These are phyloP conservation scores for Stagonosporopsis tanaceti DNA, from an alignment of 2,329 filamentous ascomycete species.

Conservation along the genomic window DNA sequence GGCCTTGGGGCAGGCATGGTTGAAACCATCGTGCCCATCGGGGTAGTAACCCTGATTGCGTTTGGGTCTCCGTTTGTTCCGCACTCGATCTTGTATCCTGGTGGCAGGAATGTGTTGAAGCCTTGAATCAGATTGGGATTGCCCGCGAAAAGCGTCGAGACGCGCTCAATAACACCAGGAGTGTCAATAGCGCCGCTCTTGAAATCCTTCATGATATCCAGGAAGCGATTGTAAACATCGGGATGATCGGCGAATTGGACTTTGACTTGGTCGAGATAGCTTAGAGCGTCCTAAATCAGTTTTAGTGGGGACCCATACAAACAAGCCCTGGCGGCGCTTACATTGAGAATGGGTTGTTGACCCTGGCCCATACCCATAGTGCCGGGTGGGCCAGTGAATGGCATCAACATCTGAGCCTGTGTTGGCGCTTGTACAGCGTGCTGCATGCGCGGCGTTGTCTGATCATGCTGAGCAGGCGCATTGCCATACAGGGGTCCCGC, in stretches of 20 bases:
- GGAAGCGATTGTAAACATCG: slow-evolving; percentile 94
- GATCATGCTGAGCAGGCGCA: slow-evolving; percentile 67
- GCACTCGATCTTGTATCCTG: slow-evolving; percentile 95
- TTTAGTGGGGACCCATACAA: slow-evolving; percentile 14
- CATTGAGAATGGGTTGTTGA: slow-evolving; percentile 82
- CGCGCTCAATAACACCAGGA: slow-evolving; percentile 94
- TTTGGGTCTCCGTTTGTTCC: slow-evolving; percentile 93
- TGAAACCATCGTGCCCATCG: slow-evolving; percentile 94
- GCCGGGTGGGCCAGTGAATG: slow-evolving; percentile 54
- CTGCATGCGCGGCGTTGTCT: slow-evolving; percentile 67
- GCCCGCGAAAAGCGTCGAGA: slow-evolving; percentile 93
- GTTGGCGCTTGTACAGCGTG: slow-evolving; percentile 64
- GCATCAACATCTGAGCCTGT: slow-evolving; percentile 62
- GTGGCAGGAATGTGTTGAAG: slow-evolving; percentile 97
- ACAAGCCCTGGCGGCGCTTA: slow-evolving; percentile 11
- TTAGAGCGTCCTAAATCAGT: slow-evolving; percentile 73
- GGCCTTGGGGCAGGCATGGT: slow-evolving; percentile 71
- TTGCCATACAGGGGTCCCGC: slow-evolving; percentile 74
- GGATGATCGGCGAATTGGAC: slow-evolving; percentile 97
- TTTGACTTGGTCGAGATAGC: slow-evolving; percentile 97
- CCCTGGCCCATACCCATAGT: slow-evolving; percentile 73
- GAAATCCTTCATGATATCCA: slow-evolving; percentile 99
- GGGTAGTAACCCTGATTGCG: slow-evolving; percentile 94
- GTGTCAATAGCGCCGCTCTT: slow-evolving; percentile 99
- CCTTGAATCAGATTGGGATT: slow-evolving; percentile 96